Base-by-base conservation (phyloP, 805 yeast species). In the Hanseniaspora taiwanica region DNA sequence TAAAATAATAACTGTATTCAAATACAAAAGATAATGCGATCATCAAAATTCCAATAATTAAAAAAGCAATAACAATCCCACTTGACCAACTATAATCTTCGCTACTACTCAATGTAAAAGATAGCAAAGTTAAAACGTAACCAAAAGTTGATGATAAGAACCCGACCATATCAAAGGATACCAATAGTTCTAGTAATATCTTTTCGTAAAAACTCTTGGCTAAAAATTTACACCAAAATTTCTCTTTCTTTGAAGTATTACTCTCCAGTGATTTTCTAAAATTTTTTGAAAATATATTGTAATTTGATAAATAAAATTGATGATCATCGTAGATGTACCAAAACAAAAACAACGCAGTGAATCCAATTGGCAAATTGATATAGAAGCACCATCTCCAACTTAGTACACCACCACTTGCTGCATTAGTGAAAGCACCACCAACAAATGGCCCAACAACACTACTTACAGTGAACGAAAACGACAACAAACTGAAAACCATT, bases 341-440 rank as follows among this genome's bases (percentile, higher is more conserved):
- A 25, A 53, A 48, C 27, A 48, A n/a, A 6, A 38, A 37, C 17
- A 47, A 37, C 9, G 55, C 56, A 6, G 48, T 27, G 1, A 78
- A 85, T 14, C 81, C 81, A 31, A 77, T 55, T 3, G 84, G 83
- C 31, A 80, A 54, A 54, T 79, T 80, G 46, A 80, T 64, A 57
- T 73, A 80, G 52, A 78, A 80, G 48, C 82, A 74, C 85, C 86
- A 79, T 48, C 86, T 63, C 86, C 86, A 79, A 13, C 72, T 58
- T 4, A 66, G 72, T 12, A 25, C 29, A n/a, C 72, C 59, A 4
- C 67, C 74, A 39, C 68, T 59, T 19, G 32, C 34, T 39, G 69
- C 60, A 2, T 71, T 56, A 1, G 81, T 66, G 42, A 79, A 69
- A 0, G 74, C 76, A 23, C 85, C 85, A 13, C 84, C 84, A 20